Evolutionary conservation across 371 early-diverging fungal genomes (phyloP).

Genomic region (Saksenaea oblongispora): DNA sequence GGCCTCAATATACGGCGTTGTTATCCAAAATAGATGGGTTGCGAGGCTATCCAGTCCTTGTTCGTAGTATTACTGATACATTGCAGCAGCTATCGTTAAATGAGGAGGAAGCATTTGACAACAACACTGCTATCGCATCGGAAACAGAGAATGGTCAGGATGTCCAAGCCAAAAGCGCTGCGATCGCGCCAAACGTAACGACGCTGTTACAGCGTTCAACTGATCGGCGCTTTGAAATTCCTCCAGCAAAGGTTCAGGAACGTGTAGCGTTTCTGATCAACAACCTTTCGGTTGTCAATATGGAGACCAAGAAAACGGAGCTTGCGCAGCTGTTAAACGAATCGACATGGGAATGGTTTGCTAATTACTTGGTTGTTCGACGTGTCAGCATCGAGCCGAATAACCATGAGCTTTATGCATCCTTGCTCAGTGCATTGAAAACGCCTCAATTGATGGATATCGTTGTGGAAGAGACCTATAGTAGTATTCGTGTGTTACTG

Average conservation of each 20-base stretch:
- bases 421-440: slow-evolving; percentile 73
- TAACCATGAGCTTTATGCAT: slow-evolving; percentile 84
- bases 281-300: slow-evolving; percentile 85
- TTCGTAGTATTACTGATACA: slow-evolving; percentile 28
- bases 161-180: neutral
- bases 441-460: slow-evolving; percentile 58
- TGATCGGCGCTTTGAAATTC: slow-evolving; percentile 44
- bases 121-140: neutral
- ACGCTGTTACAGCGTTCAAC: slow-evolving; percentile 19
- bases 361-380: slow-evolving; percentile 89
- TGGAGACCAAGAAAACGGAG: slow-evolving; percentile 80
- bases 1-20: slow-evolving; percentile 86
- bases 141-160: neutral
- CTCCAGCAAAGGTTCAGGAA: slow-evolving; percentile 80
- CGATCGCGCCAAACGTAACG: slow-evolving; percentile 29
- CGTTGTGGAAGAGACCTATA: slow-evolving; percentile 86
- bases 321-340: slow-evolving; percentile 74
- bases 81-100: slow-evolving; percentile 30
- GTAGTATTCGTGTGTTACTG: slow-evolving; percentile 79
- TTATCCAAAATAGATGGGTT: slow-evolving; percentile 82
- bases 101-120: neutral
- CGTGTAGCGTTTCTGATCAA: slow-evolving; percentile 95
- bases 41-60: slow-evolving; percentile 37
- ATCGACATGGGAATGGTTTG: slow-evolving; percentile 82
- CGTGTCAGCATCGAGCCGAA: slow-evolving; percentile 94